Evolutionary conservation across 768 basidiomycete genomes (phyloP), one percentile per base, ranked within the genome.

Genomic region (Trametes coccinea): DNA sequence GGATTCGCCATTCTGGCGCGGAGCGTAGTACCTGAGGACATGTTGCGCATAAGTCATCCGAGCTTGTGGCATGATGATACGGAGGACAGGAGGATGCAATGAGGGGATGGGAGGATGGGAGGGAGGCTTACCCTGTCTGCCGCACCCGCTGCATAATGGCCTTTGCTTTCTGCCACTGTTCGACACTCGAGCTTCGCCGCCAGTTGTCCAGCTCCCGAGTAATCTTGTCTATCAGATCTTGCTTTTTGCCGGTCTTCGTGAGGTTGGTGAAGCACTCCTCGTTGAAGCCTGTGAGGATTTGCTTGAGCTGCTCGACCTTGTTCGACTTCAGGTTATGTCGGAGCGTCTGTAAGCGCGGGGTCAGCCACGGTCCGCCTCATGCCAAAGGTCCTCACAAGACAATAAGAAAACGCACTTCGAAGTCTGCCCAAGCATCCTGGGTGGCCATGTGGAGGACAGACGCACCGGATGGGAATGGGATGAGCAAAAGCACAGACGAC

Each of bases 221-320:
- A 62, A 94, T 87, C 63, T 90, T 82, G 71, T 92, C 89, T 70
- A 93, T 92, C 49, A 93, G 82, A 37, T 93, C 93, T 67, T 92
- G 89, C 71, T 94, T 94, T 78, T 90, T 93, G 30, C 92, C 92
- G 10, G 89, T 81, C 74, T 90, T 92, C 56, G 83, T 78, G 31
- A 92, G 77, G 66, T 82, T 80, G 4, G 84, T 83, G 55, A 76
- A 76, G 70, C 91, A 92, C 72, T 92, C 87, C 40, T 90, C 89
- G 76, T 92, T 92, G 66, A 93, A 79, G 29, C 87, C 88, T 41
- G 79, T 73, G 59, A 94, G 78, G 67, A 94, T 90, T 71, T 89
- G 87, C 74, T 94, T 93, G 65, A 94, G 84, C 74, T 80, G 86
- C 74, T 93, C 92, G 64, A 94, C 93, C 6, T 91, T 94, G 75